A percentile compares a stretch with the other conserved stretches of the same genome.
These are phyloP conservation scores for Diplogelasinospora grovesii DNA, from an alignment of 495 filamentous ascomycete species.

Conservation along the genomic window DNA sequence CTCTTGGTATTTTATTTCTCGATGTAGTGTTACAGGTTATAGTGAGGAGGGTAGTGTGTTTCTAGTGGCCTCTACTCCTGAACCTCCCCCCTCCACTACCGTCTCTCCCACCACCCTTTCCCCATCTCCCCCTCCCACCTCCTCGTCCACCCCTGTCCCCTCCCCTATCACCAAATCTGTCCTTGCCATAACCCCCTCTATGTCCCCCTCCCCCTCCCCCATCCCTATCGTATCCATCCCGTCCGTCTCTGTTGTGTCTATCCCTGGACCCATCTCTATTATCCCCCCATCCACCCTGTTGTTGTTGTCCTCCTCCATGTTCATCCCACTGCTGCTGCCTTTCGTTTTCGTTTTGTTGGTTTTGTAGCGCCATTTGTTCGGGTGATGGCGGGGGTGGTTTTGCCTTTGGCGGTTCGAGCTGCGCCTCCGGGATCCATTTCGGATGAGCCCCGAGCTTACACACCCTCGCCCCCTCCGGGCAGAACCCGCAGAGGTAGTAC, in stretches of 20 bases:
- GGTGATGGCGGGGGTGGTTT: too few relatives aligned
- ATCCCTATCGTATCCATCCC: slow-evolving; percentile 28
- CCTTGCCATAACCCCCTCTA: slow-evolving; percentile 25
- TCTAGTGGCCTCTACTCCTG: slow-evolving; percentile 17
- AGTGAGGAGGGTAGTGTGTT: too few relatives aligned
- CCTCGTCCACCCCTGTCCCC: too few relatives aligned
- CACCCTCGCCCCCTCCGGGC: slow-evolving; percentile 64
- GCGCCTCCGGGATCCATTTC: slow-evolving; percentile 54
- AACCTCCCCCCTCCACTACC: slow-evolving; percentile 20
- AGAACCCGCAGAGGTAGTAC: slow-evolving; percentile 93
- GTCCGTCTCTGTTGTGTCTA: slow-evolving; percentile 11
- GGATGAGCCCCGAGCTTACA: slow-evolving; percentile 80
- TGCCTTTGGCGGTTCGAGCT: slow-evolving; percentile 69
- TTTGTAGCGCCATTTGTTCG: too few relatives aligned
- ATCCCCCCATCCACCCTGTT: slow-evolving; percentile 2
- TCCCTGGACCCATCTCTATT: slow-evolving; percentile 14
- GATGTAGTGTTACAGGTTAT: too few relatives aligned
- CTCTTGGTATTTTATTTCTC: background rate
- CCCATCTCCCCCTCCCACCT: slow-evolving; percentile 29
- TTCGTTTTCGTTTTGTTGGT: too few relatives aligned
- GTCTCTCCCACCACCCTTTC: too few relatives aligned
- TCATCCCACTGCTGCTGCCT: slow-evolving; percentile 13
- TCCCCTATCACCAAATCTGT: slow-evolving; percentile 28
- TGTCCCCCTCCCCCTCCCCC: slow-evolving; percentile 17
- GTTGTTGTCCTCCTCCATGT: slow-evolving; percentile 7